Conservation (phyloP, 2,329 filamentous ascomycete genomes). For the Talaromyces rugulosus region DNA sequence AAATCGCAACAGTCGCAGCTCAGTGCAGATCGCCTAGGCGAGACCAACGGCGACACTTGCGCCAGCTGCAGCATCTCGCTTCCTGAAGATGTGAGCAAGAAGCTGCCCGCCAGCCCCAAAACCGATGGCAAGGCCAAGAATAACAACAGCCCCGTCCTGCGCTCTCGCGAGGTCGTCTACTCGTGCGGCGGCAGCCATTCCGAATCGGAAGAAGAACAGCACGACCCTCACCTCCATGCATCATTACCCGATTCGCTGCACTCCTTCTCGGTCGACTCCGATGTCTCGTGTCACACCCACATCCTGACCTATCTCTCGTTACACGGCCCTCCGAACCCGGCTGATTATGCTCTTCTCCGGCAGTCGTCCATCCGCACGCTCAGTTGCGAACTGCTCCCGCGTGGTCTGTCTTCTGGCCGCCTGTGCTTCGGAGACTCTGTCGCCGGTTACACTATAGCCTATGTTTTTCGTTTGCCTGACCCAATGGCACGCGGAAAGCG, state of each 20-base stretch:
- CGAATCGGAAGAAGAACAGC: conserved; percentile 31
- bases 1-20: conserved; percentile 17
- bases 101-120: conserved; percentile 48
- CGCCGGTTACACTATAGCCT: conserved; percentile 56
- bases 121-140: conserved; percentile 48
- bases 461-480: conserved; percentile 56
- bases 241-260: conserved; percentile 37
- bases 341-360: conserved; percentile 52
- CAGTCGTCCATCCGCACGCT: conserved; percentile 56
- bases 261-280: conserved; percentile 40
- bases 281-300: conserved; percentile 50
- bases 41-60: conserved; percentile 50
- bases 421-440: conserved; percentile 55
- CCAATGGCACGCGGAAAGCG: conserved; percentile 54
- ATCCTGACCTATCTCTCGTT: conserved; percentile 57
- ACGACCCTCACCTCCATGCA: conserved; percentile 31
- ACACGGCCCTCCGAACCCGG: conserved; percentile 51
- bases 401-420: conserved; percentile 54
- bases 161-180: conserved; percentile 51
- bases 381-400: conserved; percentile 54
- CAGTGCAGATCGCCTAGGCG: conserved; percentile 42
- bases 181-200: conserved; percentile 43
- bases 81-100: conserved; percentile 51
- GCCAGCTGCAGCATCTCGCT: conserved; percentile 56
- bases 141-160: conserved; percentile 52